These are phyloP conservation scores for Flaveria linearis DNA, from an alignment of 129 eudicot species.

Conservation along the genomic window DNA sequence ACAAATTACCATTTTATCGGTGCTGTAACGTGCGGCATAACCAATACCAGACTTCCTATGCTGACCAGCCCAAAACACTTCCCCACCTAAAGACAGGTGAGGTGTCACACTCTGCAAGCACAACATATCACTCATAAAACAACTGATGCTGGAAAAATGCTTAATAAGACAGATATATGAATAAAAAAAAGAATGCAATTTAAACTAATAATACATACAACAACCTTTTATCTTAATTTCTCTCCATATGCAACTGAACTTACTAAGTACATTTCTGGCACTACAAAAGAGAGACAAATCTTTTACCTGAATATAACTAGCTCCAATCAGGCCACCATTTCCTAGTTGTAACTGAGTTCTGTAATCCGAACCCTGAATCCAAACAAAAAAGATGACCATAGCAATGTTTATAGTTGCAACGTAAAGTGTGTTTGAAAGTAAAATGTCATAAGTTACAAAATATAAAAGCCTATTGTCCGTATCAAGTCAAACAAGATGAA, in stretches of 20 bases:
- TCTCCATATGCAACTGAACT: background rate
- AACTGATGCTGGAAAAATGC: background rate
- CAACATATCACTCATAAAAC: background rate
- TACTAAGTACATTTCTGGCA: constrained; percentile 6
- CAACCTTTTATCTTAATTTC: background rate
- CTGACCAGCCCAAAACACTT: constrained; percentile 94
- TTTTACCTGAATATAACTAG: constrained; percentile 93
- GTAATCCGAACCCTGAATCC: constrained; percentile 73
- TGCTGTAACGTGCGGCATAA: constrained; percentile 78
- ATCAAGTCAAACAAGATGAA: constrained; percentile 7
- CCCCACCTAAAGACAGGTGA: constrained; percentile 87
- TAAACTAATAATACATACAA: background rate
- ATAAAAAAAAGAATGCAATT: background rate
- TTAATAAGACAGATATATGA: background rate
- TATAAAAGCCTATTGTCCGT: background rate
- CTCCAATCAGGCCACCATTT: constrained; percentile 80
- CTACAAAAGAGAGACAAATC: constrained; percentile 5
- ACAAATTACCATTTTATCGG: constrained; percentile 76
- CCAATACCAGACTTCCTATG: constrained; percentile 87
- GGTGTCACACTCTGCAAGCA: constrained; percentile 86
- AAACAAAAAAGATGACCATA: constrained; percentile 20
- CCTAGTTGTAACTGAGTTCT: constrained; percentile 93
- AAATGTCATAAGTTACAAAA: background rate
- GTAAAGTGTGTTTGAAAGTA: background rate
- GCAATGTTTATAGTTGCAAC: constrained; percentile 8